Percentiles rank a stretch among this genome's conserved stretches.
Evolutionary conservation across 176 grass and related monocot genomes (phyloP).

Genomic region (Urochloa ruziziensis): DNA sequence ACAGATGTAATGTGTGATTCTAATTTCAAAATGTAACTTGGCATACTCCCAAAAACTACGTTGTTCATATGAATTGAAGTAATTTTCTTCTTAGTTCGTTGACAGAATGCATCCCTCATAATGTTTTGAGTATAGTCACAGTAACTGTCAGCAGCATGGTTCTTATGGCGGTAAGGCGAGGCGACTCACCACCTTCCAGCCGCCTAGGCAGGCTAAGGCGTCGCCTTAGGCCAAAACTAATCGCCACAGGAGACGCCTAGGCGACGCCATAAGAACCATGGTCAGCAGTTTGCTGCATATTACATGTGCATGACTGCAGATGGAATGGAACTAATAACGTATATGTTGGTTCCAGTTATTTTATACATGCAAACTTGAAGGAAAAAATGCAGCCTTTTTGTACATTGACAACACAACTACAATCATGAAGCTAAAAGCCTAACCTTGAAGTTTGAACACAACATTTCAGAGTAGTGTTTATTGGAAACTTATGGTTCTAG

Average conservation of each 20-base stretch:
- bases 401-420: neutral
- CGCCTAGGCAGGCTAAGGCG: too few species aligned
- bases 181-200: too few species aligned
- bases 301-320: neutral
- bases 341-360: neutral
- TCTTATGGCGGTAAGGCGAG: too few species aligned
- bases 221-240: too few species aligned
- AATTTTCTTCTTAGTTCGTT: neutral
- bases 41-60: neutral
- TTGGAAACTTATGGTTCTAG: slow-evolving; percentile 12
- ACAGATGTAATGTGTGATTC: neutral
- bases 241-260: too few species aligned
- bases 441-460: neutral
- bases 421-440: neutral
- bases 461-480: neutral
- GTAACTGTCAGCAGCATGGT: neutral
- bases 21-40: neutral
- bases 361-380: neutral
- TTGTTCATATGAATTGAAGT: neutral
- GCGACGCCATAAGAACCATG: too few species aligned
- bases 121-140: neutral
- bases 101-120: neutral
- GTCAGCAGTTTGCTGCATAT: neutral
- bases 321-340: neutral
- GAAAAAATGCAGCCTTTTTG: neutral